Base-by-base conservation (phyloP, 2,329 filamentous ascomycete species). In the Akanthomyces uredinophilus region DNA sequence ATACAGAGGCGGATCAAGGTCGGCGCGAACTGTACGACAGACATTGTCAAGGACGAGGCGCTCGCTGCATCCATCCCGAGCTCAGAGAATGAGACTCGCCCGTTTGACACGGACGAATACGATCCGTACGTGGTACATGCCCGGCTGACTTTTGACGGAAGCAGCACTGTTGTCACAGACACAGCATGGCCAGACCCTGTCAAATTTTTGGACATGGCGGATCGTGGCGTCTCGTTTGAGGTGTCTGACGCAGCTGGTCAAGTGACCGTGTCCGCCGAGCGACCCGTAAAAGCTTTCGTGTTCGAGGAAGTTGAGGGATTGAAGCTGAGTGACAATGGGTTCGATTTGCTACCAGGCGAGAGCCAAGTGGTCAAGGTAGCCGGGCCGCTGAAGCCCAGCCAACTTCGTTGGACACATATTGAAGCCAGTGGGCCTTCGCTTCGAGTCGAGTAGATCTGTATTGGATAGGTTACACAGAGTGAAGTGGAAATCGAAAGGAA, bases 131-230 rank as follows among this genome's bases (percentile, higher is more conserved):
- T 84, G 3, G 77, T 84, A 24, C 74, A 78, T 10, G 78, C 77
- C 1, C 75, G 75, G 35, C 66, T 85, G 2, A 66, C 73, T 8
- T 65, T 74, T 5, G 68, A 74, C 2, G 67, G 51, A 18, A 78
- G 74, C 0, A 64, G 71, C 20, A 69, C 77, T 18, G 68, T 83
- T 2, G 77, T 82, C 4, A 72, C 78, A 16, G 81, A 83, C 62
- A 74, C 78, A 14, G 81, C 83, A 35, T 88, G 85, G 84, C 84
- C 85, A 1, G 82, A 87, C 53, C 85, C 85, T 1, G 65, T 87
- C 56, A 88, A 88, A 71, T 87, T 86, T 64, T 70, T 85, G 1
- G 78, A 81, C 64, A 73, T 87, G 47, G 70, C 75, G 14, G 72
- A 78, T 44, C 77, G 81, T 29, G 68, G 65, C 1, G 60, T 73